Conservation (phyloP, 352 stramenopile genomes). For the Phytophthora idaei region DNA sequence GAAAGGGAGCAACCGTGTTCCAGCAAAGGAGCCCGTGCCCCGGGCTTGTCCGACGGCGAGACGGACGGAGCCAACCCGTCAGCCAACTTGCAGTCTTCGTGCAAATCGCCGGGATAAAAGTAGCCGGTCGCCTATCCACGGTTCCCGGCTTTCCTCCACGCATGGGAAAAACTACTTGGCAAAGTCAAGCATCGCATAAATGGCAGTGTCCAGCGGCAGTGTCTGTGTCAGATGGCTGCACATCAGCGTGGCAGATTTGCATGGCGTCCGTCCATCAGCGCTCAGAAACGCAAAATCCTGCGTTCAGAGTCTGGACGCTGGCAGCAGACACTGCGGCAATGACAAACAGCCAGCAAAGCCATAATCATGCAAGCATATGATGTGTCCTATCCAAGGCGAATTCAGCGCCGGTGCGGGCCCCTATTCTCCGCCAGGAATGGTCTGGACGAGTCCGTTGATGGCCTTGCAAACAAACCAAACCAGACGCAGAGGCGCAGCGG, state of each 20-base stretch:
- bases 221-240: slow-evolving; percentile 29
- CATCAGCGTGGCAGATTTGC: slow-evolving; percentile 20
- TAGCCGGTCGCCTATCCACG: slow-evolving; percentile 37
- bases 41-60: slow-evolving; percentile 25
- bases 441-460: slow-evolving; percentile 42
- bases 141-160: slow-evolving; percentile 16
- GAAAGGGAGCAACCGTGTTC: slow-evolving; percentile 2
- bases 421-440: slow-evolving; percentile 31
- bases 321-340: slow-evolving; percentile 23
- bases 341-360: slow-evolving; percentile 42
- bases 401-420: slow-evolving; percentile 17
- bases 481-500: slow-evolving; percentile 28
- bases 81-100: slow-evolving; percentile 3
- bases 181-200: slow-evolving; percentile 40
- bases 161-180: slow-evolving; percentile 22
- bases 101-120: slow-evolving; percentile 37
- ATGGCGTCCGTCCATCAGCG: slow-evolving; percentile 14
- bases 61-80: background rate
- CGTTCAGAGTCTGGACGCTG: slow-evolving; percentile 10
- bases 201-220: slow-evolving; percentile 25
- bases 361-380: slow-evolving; percentile 42
- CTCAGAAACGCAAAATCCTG: background rate
- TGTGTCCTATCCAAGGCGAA: slow-evolving; percentile 37
- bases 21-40: background rate
- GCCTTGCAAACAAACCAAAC: slow-evolving; percentile 26